phyloP scores from a whole-genome alignment of 495 filamentous ascomycete genomes.

The Cercophora sp. region DNA sequence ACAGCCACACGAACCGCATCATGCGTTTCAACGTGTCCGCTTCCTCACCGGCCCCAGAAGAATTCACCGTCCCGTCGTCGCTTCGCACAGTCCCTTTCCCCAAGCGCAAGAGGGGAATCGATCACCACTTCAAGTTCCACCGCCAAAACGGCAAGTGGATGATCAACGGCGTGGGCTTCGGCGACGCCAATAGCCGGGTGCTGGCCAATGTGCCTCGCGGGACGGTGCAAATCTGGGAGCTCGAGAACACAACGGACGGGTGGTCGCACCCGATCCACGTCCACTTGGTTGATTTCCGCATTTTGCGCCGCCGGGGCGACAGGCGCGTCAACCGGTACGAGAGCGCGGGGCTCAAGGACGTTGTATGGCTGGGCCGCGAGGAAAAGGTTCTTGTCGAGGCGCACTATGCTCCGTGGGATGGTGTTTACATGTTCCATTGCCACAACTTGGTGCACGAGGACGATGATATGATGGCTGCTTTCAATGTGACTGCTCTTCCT shows the following conservation, averaged over 20 bases:
- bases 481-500: slow-evolving; percentile 44
- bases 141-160: slow-evolving; percentile 32
- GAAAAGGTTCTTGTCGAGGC: slow-evolving; percentile 46
- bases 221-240: slow-evolving; percentile 43
- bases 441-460: slow-evolving; percentile 56
- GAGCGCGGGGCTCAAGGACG: slow-evolving; percentile 44
- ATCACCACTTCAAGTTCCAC: slow-evolving; percentile 41
- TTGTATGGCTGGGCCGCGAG: slow-evolving; percentile 39
- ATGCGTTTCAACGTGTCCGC: slow-evolving; percentile 47
- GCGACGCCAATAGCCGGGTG: slow-evolving; percentile 43
- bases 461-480: slow-evolving; percentile 56
- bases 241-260: slow-evolving; percentile 39
- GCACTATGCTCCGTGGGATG: slow-evolving; percentile 46
- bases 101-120: slow-evolving; percentile 25
- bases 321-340: slow-evolving; percentile 43
- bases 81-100: slow-evolving; percentile 3
- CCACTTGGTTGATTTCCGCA: slow-evolving; percentile 53
- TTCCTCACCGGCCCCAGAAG: neutral
- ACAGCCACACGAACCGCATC: slow-evolving; percentile 40
- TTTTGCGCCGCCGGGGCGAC: slow-evolving; percentile 34
- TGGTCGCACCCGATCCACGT: slow-evolving; percentile 53
- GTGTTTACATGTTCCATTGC: slow-evolving; percentile 52
- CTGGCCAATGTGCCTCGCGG: slow-evolving; percentile 42
- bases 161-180: slow-evolving; percentile 49
- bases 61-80: neutral